Evolutionary conservation across 2,329 filamentous ascomycete genomes (phyloP).

Genomic region (Exophiala lecanii-corni): DNA sequence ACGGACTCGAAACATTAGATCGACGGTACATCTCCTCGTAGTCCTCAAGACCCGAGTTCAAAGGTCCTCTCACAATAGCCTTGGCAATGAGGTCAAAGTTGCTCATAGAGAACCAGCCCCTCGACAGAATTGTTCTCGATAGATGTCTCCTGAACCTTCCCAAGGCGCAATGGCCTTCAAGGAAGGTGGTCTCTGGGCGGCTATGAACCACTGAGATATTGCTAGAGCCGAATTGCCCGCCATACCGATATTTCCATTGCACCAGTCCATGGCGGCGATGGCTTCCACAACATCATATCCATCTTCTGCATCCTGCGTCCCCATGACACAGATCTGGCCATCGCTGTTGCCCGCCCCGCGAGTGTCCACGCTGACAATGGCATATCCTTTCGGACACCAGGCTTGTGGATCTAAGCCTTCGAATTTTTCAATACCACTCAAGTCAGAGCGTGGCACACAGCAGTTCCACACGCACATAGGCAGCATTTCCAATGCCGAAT

Average conservation of each 20-base stretch:
- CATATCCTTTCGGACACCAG: constrained; percentile 29
- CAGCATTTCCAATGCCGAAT: constrained; percentile 19
- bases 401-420: constrained; percentile 30
- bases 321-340: constrained; percentile 35
- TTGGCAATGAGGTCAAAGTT: constrained; percentile 42
- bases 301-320: constrained; percentile 42
- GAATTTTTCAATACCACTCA: constrained; percentile 17
- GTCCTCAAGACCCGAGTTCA: constrained; percentile 34
- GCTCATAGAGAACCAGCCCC: constrained; percentile 37
- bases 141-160: constrained; percentile 47
- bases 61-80: constrained; percentile 35
- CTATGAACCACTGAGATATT: constrained; percentile 41
- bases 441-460: constrained; percentile 1
- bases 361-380: constrained; percentile 30
- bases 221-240: constrained; percentile 43
- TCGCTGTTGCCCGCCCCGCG: constrained; percentile 28
- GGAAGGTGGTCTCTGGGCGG: constrained; percentile 38
- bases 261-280: constrained; percentile 41
- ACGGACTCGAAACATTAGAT: constrained; percentile 23
- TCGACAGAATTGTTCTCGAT: constrained; percentile 44
- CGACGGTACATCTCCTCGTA: constrained; percentile 40
- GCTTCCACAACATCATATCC: constrained; percentile 44
- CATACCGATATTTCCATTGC: constrained; percentile 41
- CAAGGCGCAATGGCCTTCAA: constrained; percentile 44
- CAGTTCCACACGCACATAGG: constrained; percentile 17